Percentiles rank a stretch among this genome's conserved stretches.
phyloP scores from a whole-genome alignment of 176 grass and related monocot genomes.

The Eremochloa ophiuroides region DNA sequence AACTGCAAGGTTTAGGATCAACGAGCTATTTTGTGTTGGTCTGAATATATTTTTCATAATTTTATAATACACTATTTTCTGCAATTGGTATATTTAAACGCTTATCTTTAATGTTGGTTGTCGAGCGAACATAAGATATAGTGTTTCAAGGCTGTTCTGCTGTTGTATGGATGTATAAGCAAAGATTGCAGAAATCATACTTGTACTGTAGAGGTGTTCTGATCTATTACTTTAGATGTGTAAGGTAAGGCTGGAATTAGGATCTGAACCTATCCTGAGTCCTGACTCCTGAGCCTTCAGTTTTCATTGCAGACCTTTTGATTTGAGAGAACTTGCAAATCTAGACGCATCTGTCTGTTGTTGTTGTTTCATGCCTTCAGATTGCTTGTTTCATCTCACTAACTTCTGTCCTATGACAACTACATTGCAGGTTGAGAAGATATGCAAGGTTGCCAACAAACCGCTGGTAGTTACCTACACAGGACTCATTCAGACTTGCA shows the following conservation, averaged over 20 bases:
- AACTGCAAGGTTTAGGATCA: constrained; percentile 11
- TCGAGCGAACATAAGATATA: not conserved
- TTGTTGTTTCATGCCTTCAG: constrained; percentile 4
- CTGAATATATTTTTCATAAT: not conserved
- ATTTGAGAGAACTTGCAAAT: not conserved
- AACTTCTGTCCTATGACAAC: constrained; percentile 21
- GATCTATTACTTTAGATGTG: not conserved
- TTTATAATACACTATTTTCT: not conserved
- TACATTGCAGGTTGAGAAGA: constrained; percentile 76
- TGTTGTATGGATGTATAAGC: not conserved
- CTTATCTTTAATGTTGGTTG: not conserved
- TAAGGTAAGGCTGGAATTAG: not conserved
- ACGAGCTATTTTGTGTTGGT: not conserved
- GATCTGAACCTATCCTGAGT: not conserved
- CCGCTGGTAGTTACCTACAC: constrained; percentile 95
- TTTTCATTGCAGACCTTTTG: constrained; percentile 16
- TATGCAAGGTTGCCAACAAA: constrained; percentile 98
- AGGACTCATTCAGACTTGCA: constrained; percentile 83
- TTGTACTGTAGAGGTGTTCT: not conserved
- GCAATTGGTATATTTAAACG: not conserved
- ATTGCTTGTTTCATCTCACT: not conserved
- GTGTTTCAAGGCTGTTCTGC: not conserved
- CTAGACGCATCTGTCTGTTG: not conserved
- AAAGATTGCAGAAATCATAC: constrained; percentile 9
- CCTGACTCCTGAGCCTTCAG: too few relatives aligned